phyloP scores from a whole-genome alignment of 805 yeast genomes.

The Sugiyamaella smithiae region DNA sequence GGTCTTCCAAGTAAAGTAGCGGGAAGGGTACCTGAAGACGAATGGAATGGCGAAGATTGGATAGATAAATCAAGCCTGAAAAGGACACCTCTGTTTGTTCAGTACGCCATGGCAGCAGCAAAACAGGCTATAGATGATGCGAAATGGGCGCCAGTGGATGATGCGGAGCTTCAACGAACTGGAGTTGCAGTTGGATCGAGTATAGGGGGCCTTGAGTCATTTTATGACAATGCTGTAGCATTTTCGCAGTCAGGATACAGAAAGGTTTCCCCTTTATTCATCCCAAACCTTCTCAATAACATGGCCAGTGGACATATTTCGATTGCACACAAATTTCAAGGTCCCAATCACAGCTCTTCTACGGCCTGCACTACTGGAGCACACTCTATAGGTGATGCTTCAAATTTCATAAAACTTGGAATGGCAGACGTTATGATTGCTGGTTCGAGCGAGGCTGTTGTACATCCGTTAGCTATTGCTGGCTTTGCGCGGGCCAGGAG shows the following conservation, averaged over 20 bases:
- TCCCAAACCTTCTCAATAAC: conserved; percentile 78
- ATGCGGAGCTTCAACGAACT: conserved; percentile 30
- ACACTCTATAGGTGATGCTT: conserved; percentile 92
- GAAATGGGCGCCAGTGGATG: conserved; percentile 43
- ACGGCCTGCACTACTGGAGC: conserved; percentile 98
- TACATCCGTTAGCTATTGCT: conserved; percentile 82
- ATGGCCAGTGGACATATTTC: conserved; percentile 95
- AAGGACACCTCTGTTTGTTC: conserved; percentile 68
- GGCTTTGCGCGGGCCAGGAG: conserved; percentile 92
- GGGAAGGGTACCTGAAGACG: conserved; percentile 57
- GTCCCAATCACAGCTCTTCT: conserved; percentile 83
- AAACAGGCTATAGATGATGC: conserved; percentile 75
- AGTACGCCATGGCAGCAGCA: conserved; percentile 75
- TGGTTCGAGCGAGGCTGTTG: conserved; percentile 88
- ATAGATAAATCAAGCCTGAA: conserved; percentile 50
- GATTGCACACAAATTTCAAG: conserved; percentile 69
- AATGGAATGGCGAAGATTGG: conserved; percentile 54
- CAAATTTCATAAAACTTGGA: conserved; percentile 70
- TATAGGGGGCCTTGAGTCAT: conserved; percentile 79
- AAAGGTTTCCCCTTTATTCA: conserved; percentile 77
- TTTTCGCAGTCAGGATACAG: conserved; percentile 54
- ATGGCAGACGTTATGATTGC: conserved; percentile 86
- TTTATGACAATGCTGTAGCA: conserved; percentile 58
- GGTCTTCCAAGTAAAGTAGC: conserved; percentile 69
- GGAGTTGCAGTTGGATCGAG: conserved; percentile 91